Evolutionary conservation across 768 basidiomycete genomes (phyloP).

Genomic region (Lentinula lateritia): DNA sequence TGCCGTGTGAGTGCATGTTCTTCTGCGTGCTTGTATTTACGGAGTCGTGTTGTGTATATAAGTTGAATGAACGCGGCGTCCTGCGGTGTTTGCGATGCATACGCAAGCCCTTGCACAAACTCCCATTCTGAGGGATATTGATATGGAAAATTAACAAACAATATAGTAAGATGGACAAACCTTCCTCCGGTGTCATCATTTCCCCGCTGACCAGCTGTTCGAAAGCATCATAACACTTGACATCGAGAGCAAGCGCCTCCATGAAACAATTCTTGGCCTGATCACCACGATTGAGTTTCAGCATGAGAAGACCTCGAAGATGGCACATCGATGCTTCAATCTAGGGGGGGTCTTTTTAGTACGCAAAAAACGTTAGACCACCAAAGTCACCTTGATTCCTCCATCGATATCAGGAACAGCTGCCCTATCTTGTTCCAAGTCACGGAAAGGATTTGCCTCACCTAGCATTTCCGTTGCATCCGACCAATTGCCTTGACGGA

Average conservation of each 20-base stretch:
- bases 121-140: constrained; percentile 74
- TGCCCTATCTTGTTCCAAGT: constrained; percentile 61
- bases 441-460: constrained; percentile 83
- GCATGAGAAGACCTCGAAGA: constrained; percentile 87
- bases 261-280: constrained; percentile 93
- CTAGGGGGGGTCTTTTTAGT: constrained; percentile 30
- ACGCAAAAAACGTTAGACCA: background rate
- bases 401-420: constrained; percentile 81
- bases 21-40: constrained; percentile 80
- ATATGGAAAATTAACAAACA: background rate
- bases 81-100: constrained; percentile 75
- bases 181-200: constrained; percentile 96
- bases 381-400: constrained; percentile 77
- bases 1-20: constrained; percentile 80
- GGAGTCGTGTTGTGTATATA: constrained; percentile 86
- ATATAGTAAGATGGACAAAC: constrained; percentile 31
- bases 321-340: constrained; percentile 98
- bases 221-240: constrained; percentile 96
- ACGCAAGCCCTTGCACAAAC: constrained; percentile 82
- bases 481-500: constrained; percentile 86
- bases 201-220: constrained; percentile 85
- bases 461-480: constrained; percentile 93
- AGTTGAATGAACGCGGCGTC: constrained; percentile 90
- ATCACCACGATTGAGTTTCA: constrained; percentile 86
- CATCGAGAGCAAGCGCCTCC: constrained; percentile 91